A percentile compares a stretch with the other conserved stretches of the same genome.
Evolutionary conservation across 2,329 filamentous ascomycete genomes (phyloP).

Genomic region (Botrytis aclada): DNA sequence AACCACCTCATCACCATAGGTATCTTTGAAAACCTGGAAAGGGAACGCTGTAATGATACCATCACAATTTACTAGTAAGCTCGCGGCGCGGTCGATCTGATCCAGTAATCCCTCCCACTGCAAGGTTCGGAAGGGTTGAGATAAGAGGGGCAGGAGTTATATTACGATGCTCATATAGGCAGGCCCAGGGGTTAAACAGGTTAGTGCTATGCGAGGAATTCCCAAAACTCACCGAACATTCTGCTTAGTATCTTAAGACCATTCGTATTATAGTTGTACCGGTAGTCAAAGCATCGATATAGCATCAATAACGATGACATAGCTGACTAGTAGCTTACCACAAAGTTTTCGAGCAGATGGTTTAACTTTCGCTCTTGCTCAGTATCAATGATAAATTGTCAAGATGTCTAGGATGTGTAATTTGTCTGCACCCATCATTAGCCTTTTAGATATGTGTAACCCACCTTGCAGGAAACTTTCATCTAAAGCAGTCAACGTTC

Average conservation of each 20-base stretch:
- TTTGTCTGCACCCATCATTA: neutral
- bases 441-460: neutral
- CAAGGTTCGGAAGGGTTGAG: neutral
- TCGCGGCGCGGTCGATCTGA: constrained; percentile 14
- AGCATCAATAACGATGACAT: neutral
- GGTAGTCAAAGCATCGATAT: neutral
- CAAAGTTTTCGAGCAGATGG: neutral
- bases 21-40: neutral
- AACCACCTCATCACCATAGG: neutral
- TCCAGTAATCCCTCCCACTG: constrained; percentile 1
- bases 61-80: constrained; percentile 1
- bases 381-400: neutral
- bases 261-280: neutral
- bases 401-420: neutral
- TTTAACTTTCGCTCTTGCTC: neutral
- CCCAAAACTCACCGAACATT: neutral
- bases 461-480: constrained; percentile 1
- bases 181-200: neutral
- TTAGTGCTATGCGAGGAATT: neutral
- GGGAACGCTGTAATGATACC: constrained; percentile 20
- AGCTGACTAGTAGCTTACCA: neutral
- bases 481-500: neutral
- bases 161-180: constrained; percentile 32
- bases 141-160: constrained; percentile 28
- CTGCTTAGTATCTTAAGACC: neutral